Base-by-base conservation (phyloP, 2,329 filamentous ascomycete genomes). In the Neofusicoccum ribis region DNA sequence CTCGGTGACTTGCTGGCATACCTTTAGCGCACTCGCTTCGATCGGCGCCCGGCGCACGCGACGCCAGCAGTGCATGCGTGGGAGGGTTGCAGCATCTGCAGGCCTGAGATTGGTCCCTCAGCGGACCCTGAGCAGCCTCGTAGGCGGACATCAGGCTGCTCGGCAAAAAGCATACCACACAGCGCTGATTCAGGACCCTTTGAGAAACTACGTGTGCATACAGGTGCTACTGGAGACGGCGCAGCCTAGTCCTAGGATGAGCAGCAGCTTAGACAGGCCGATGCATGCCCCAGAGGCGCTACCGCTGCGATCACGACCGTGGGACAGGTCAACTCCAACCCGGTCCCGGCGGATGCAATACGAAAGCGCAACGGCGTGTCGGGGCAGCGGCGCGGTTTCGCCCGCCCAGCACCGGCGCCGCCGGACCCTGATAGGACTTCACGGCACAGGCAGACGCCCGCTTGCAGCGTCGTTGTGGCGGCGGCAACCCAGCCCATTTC, bases 301-400 rank as follows among this genome's bases (percentile, higher is more conserved):
- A 58, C 52, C 23, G 39, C 17, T 8, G 36, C 36, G 51, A 56
- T 56, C 51, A 43, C 12, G 17, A 56, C 51, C 51, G 17, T 20
- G 27, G 7, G n/a, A 27, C 20, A 15, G 49, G 46, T 31, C 14
- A n/a, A 54, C 17, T 54, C 52, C 52, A 56, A 43, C 39, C 23
- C n/a, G 23, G 15, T 31, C 37, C 36, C 52, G 15, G 52, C 52
- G 23, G 52, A 17, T 58, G 52, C 37, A 34, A 34, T 12, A 44
- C 14, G 52, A 44, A 44, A 12, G 52, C 34, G 23, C 52, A 58
- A 60, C 43, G 43, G 56, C 39, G 41, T 20, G 9, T 47, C 31
- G 56, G 56, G 41, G 56, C 56, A 60, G 56, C 56, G 56, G 43
- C 56, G 43, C 56, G 56, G 43, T 60, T 60, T 60, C 56, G 56